These are phyloP conservation scores for Cercospora berteroae DNA, from an alignment of 2,329 filamentous ascomycete species.

Conservation along the genomic window DNA sequence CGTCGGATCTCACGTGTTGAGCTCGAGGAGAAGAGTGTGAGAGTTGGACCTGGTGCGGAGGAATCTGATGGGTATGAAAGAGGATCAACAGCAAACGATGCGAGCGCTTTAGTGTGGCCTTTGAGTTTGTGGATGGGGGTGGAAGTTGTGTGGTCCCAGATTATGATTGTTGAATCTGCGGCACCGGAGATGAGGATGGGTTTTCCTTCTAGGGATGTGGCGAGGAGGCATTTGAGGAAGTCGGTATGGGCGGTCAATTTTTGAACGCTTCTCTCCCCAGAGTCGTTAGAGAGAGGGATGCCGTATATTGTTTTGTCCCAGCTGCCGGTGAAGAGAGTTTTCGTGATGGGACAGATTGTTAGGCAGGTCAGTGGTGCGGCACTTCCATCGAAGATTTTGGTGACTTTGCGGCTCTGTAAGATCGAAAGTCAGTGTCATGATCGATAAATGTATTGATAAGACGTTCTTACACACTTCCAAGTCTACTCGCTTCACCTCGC, in stretches of 20 bases:
- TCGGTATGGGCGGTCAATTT: conserved; percentile 67
- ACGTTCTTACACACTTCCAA: conserved; percentile 66
- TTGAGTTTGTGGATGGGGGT: conserved; percentile 72
- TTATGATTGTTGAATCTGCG: conserved; percentile 55
- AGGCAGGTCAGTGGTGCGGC: conserved; percentile 77
- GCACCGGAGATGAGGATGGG: conserved; percentile 52
- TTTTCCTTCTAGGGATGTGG: conserved; percentile 59
- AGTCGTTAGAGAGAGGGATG: conserved; percentile 44
- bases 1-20: conserved; percentile 63
- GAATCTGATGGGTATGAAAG: conserved; percentile 49
- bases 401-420: conserved; percentile 45
- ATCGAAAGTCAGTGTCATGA: background rate
- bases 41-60: background rate
- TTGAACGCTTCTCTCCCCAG: background rate
- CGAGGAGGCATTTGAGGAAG: conserved; percentile 82
- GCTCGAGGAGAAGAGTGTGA: conserved; percentile 72
- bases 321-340: conserved; percentile 75
- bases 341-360: conserved; percentile 54
- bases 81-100: conserved; percentile 75
- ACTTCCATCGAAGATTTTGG: conserved; percentile 66
- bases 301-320: conserved; percentile 95
- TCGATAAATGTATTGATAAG: background rate
- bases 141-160: conserved; percentile 74
- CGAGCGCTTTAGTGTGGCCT: conserved; percentile 74
- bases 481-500: conserved; percentile 69